Base-by-base conservation (phyloP, 345 rosid genomes). In the Salix purpurea region DNA sequence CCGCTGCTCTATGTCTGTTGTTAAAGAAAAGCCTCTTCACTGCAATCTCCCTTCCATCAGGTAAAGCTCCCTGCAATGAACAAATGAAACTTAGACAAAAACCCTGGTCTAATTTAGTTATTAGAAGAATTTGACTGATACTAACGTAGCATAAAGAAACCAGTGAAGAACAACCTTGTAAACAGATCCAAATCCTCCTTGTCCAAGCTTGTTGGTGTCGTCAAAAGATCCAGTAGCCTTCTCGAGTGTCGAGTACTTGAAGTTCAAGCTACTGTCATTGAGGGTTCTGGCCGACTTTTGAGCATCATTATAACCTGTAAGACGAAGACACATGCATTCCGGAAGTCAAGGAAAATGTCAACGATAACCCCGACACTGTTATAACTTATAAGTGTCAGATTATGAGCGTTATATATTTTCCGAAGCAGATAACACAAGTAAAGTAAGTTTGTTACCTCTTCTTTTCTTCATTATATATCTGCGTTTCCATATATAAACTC, bases 151-250 rank as follows among this genome's bases (percentile, higher is more conserved):
- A 2, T 28, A 37, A 50, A 28, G 2, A 52, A 21, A 26, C 9
- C 21, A 54, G 21, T 72, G 50, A 11, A 50, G 72, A 75, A 42
- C 61, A 77, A 91, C 99, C 94, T 95, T 93, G 78, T 95, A 93
- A 42, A 95, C 99, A 71, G 96, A 89, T 70, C 99, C 99, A 67
- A 90, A 93, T 39, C 97, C 99, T 65, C 99, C 99, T 79, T 95
- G 99, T 69, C 99, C 99, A 28, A 93, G 96, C 87, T 93, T 93
- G 85, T 95, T 93, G 15, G 79, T 86, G 1, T 60, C 75, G 37
- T 83, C 89, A 68, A 95, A 95, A 4, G 92, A 90, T 70, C 84
- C 92, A 8, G 99, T 95, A 2, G 98, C 96, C 61, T 88, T 93
- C 87, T 93, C 99, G 1, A 95, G 87, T 34, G 89, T 89, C 6